These are phyloP conservation scores for Parafenestella ontariensis DNA, from an alignment of 2,329 filamentous ascomycete species.

Conservation along the genomic window DNA sequence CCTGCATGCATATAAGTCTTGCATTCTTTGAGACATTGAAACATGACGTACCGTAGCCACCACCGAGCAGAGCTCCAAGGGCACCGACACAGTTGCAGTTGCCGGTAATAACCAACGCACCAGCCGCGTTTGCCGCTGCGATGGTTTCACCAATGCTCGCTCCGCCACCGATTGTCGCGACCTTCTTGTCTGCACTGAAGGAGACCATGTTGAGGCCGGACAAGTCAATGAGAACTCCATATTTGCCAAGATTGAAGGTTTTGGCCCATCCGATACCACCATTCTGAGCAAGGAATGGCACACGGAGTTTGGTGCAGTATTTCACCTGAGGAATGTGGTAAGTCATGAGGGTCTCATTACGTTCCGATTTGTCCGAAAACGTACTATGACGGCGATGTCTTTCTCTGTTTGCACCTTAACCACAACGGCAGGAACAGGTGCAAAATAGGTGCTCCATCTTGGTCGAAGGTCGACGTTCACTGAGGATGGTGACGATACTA, in stretches of 20 bases:
- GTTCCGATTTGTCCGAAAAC: not conserved
- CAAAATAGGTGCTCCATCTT: constrained; percentile 33
- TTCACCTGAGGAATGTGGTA: constrained; percentile 24
- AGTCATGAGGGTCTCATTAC: not conserved
- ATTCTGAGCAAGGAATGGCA: constrained; percentile 38
- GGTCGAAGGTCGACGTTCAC: constrained; percentile 20
- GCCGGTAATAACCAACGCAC: constrained; percentile 35
- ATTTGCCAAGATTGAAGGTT: constrained; percentile 28
- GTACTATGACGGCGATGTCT: constrained; percentile 29
- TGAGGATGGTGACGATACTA: constrained; percentile 20
- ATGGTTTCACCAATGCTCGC: constrained; percentile 47
- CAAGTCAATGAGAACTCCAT: constrained; percentile 41
- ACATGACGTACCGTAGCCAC: constrained; percentile 56
- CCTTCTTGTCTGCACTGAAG: constrained; percentile 31
- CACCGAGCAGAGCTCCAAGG: constrained; percentile 51
- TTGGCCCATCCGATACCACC: constrained; percentile 39
- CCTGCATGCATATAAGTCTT: constrained; percentile 31
- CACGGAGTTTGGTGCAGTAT: constrained; percentile 23
- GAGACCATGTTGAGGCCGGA: constrained; percentile 32
- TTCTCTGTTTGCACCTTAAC: constrained; percentile 27
- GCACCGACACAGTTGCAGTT: constrained; percentile 44
- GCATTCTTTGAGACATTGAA: not conserved
- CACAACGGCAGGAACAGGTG: constrained; percentile 26
- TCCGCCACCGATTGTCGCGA: constrained; percentile 38
- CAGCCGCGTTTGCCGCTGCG: constrained; percentile 48